These are phyloP conservation scores for Pseudotsuga menziesii DNA, from an alignment of 75 land plant genomes.

Conservation along the genomic window DNA sequence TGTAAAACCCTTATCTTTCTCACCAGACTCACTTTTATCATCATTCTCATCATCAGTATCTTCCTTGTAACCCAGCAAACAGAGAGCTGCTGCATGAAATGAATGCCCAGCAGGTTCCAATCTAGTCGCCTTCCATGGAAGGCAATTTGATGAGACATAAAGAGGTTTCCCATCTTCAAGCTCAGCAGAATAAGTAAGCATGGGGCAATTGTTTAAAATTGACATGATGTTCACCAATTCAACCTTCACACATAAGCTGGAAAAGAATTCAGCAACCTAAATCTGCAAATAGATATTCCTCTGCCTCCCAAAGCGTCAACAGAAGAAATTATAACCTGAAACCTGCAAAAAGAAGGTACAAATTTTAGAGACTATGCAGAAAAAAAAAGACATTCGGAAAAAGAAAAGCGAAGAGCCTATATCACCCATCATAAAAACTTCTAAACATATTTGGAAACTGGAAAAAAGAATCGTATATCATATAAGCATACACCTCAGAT, in stretches of 20 bases:
- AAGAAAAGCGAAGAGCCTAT: neutral
- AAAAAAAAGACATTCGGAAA: neutral
- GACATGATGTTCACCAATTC: conserved; percentile 14
- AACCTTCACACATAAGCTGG: neutral
- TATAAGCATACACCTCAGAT: neutral
- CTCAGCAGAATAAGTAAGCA: conserved; percentile 52
- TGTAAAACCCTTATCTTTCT: conserved; percentile 30
- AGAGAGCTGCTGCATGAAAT: conserved; percentile 73
- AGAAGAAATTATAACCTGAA: neutral
- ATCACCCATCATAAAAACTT: neutral
- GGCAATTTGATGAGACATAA: conserved; percentile 69
- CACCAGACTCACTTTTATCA: conserved; percentile 28
- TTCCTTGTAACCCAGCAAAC: conserved; percentile 43
- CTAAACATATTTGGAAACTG: neutral
- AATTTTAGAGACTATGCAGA: neutral
- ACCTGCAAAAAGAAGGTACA: conserved; percentile 2
- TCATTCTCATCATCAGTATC: conserved; percentile 37
- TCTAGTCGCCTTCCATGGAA: conserved; percentile 54
- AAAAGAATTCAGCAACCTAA: neutral
- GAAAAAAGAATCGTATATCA: neutral
- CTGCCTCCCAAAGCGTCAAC: neutral
- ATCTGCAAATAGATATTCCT: too few species aligned
- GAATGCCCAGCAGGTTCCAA: conserved; percentile 90
- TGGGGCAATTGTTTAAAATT: conserved; percentile 16
- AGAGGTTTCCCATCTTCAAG: conserved; percentile 57